phyloP scores from a whole-genome alignment of 2,329 filamentous ascomycete species.

The Epichloe festucae region DNA sequence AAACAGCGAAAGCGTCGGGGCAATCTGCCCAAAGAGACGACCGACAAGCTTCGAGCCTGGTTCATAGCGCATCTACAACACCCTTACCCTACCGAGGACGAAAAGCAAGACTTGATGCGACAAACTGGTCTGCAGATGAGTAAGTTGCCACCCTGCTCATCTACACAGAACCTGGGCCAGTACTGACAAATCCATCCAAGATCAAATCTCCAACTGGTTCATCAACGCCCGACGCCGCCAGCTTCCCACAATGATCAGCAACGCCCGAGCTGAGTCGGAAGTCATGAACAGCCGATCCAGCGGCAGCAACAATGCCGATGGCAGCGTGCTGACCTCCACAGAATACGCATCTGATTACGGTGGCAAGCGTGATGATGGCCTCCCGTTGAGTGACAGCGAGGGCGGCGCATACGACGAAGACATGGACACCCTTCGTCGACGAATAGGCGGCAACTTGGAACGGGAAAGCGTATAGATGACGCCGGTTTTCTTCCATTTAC shows the following conservation, averaged over 20 bases:
- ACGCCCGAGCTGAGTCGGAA: conserved; percentile 38
- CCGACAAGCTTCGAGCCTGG: conserved; percentile 69
- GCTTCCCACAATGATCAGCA: conserved; percentile 46
- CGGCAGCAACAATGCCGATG: conserved; percentile 13
- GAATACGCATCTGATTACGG: conserved; percentile 15
- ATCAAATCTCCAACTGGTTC: conserved; percentile 70
- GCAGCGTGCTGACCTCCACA: conserved; percentile 25
- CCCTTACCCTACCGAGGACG: conserved; percentile 77
- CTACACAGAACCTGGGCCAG: neutral
- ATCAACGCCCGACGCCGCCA: conserved; percentile 63
- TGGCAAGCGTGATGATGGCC: conserved; percentile 20
- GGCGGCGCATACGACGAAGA: conserved; percentile 32
- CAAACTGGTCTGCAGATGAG: conserved; percentile 69
- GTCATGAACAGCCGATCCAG: conserved; percentile 25
- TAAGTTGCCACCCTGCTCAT: conserved; percentile 28
- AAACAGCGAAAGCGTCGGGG: conserved; percentile 56
- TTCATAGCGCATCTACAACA: conserved; percentile 65
- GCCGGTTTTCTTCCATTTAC: no score
- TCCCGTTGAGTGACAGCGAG: conserved; percentile 34
- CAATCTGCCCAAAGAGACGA: conserved; percentile 83
- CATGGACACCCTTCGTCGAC: conserved; percentile 18
- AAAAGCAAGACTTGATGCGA: conserved; percentile 70
- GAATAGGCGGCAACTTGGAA: conserved; percentile 24
- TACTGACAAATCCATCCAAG: conserved; percentile 26
- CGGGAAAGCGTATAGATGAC: conserved; percentile 30